Base-by-base conservation (phyloP, 2,329 filamentous ascomycete species). In the Cladobotryum protrusum region DNA sequence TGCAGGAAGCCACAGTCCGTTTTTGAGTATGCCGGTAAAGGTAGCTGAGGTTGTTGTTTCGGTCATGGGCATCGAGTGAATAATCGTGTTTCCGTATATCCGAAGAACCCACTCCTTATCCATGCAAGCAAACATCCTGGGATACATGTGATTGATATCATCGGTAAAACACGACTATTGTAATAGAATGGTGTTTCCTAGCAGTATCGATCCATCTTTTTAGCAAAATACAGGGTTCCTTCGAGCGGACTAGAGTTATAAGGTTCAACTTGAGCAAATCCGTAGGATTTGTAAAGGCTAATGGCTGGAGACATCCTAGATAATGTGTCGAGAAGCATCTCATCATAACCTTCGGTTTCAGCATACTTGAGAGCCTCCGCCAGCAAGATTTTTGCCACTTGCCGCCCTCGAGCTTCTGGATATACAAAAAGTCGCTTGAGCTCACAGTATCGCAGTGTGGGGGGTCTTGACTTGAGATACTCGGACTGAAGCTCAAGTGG, bases 391-490 rank as follows among this genome's bases (percentile, higher is more conserved):
- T 53, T 51, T 1, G 59, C 59, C 15, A 62, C 54, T 3, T 52
- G 55, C 6, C 59, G 50, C 5, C 61, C 62, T 12, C 61, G 48
- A 3, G 57, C 59, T 35, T 56, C 59, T 0, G 62, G 61, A 15
- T 62, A 62, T 5, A 64, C 56, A 41, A 58, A 64, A 2, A 63
- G 52, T 8, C 61, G 50, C 36, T 63, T 64, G 15, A 63, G 42
- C 35, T 64, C 62, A 24, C 60, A 60, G 43, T 58, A 59, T 17
- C 47, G 49, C 4, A 40, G 29, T 5, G 49, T 32, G 2, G 2
- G n/a, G 2, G 5, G 14, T 5, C 29, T 49, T 3, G 36, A 43
- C 19, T n/a, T 37, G 0, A 41, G 14, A 32, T 58, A 61, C 3
- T 52, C 34, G 1, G 52, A 4, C 8, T 55, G 50, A 0, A 61